Evolutionary conservation across 169 alveolate species (phyloP).

Genomic region (Toxoplasma gondii): DNA sequence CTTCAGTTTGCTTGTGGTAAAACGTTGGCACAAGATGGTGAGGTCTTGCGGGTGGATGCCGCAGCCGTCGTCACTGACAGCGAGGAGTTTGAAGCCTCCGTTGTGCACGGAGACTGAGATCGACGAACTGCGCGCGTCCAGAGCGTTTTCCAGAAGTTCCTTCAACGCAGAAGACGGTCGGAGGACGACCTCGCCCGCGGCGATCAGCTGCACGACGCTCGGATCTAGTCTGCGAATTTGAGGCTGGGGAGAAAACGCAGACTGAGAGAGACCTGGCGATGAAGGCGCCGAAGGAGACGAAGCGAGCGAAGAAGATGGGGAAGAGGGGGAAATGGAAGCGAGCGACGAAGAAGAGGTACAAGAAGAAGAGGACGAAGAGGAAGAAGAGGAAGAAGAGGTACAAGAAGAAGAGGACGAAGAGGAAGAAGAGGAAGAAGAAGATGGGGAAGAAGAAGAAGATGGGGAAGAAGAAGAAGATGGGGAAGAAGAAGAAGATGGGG

Average conservation of each 20-base stretch:
- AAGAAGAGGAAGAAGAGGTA: neutral
- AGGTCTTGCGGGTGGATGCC: slow-evolving; percentile 94
- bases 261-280: neutral
- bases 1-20: slow-evolving; percentile 95
- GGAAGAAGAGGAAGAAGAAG: no score
- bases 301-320: no score
- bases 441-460: neutral
- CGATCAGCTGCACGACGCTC: slow-evolving; percentile 92
- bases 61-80: slow-evolving; percentile 96
- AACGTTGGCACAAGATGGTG: slow-evolving; percentile 95
- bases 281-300: neutral
- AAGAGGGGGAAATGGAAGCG: no score
- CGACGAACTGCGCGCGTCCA: slow-evolving; percentile 95
- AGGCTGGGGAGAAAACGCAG: neutral
- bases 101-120: slow-evolving; percentile 86
- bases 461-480: neutral
- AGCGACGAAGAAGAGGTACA: neutral
- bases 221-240: slow-evolving; percentile 84
- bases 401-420: no score
- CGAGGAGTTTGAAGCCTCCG: slow-evolving; percentile 93
- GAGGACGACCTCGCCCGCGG: slow-evolving; percentile 98
- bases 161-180: slow-evolving; percentile 97
- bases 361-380: neutral
- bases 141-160: slow-evolving; percentile 96
- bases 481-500: neutral